Conservation (phyloP, 1,139 yeast genomes). For the Blastobotrys capitulatus region DNA sequence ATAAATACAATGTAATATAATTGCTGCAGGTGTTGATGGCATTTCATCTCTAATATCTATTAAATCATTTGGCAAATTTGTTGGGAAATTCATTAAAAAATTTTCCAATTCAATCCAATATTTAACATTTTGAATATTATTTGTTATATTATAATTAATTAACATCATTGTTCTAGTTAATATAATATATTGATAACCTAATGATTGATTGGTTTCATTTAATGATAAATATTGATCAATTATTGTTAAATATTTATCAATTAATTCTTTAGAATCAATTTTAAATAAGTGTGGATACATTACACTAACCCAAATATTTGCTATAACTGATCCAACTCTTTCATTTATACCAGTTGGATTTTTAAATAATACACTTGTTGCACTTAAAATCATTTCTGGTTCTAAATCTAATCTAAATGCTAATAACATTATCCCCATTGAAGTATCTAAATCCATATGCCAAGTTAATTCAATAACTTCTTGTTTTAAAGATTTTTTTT, state of each 20-base stretch:
- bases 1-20: conserved; percentile 2
- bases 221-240: neutral
- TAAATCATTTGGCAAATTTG: neutral
- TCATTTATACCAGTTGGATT: neutral
- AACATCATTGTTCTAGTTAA: neutral
- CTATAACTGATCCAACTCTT: conserved; percentile 4
- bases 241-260: neutral
- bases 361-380: conserved; percentile 1
- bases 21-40: conserved; percentile 5
- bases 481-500: neutral
- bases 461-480: conserved; percentile 7
- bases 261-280: neutral
- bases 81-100: neutral
- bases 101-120: neutral
- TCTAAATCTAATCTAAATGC: conserved; percentile 9
- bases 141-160: neutral
- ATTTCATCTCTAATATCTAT: conserved; percentile 9
- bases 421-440: conserved; percentile 4
- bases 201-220: neutral
- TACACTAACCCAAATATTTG: conserved; percentile 4
- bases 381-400: conserved; percentile 6
- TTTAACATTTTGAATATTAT: neutral
- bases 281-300: conserved; percentile 2
- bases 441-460: conserved; percentile 10
- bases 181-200: neutral